Base-by-base conservation (phyloP, 768 basidiomycete species). In the Pisolithus tinctorius region DNA sequence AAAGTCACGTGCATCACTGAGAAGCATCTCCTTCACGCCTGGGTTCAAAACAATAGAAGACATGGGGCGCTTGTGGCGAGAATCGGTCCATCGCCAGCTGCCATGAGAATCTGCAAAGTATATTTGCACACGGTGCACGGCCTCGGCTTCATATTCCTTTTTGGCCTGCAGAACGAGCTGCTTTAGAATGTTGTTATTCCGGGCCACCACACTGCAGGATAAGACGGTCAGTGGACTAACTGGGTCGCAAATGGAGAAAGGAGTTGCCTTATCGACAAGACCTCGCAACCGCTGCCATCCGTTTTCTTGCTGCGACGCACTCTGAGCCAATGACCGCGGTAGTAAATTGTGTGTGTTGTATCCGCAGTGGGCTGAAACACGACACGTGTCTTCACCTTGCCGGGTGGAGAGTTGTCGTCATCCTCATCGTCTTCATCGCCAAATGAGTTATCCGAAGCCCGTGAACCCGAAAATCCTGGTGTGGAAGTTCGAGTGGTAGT, bases 121-220 rank as follows among this genome's bases (percentile, higher is more conserved):
- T 31, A 93, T 89, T 65, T 90, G 88, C 55, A 93, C 89, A 40
- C 88, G 80, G 60, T 91, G 87, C 39, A 91, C 79, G 31, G 87
- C 84, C 61, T 92, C 88, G 0, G 88, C 87, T 66, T 92, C 88
- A 64, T 92, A 92, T 61, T 88, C 85, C 60, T 80, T 81, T 74
- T 92, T 92, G n/a, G 90, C 90, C 60, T 90, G 86, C 23, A 91
- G 79, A 40, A 93, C 86, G 55, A 93, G 84, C 68, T 91, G 86
- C 69, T 92, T 92, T 62, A 93, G 79, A 58, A 92, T 86, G 37
- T 80, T 77, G 69, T 92, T 91, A 52, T 76, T 85, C 44, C 90
- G 82, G 4, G 90, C 89, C 34, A 93, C 84, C 51, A 93, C 89
- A 60, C 86, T 88, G 66, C 7, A 42, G 5, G 40, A 43, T 40